Percentiles rank a stretch among this genome's conserved stretches.
These are phyloP conservation scores for Phytophthora constricta DNA, from an alignment of 352 stramenopile species.

Conservation along the genomic window DNA sequence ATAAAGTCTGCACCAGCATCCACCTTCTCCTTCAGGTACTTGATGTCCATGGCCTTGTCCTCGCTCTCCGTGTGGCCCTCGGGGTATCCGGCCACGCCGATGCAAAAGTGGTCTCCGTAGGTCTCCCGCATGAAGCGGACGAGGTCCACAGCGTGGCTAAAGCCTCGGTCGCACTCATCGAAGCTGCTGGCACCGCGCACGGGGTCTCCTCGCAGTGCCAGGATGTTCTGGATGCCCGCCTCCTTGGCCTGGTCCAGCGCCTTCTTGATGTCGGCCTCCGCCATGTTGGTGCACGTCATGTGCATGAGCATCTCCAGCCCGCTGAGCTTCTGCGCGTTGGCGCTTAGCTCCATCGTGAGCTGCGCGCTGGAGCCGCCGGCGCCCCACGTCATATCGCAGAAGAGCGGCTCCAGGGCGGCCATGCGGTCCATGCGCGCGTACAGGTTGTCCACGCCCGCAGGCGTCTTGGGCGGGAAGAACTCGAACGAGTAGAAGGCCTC, in stretches of 20 bases:
- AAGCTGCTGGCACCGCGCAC: conserved; percentile 90
- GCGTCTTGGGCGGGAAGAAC: conserved; percentile 98
- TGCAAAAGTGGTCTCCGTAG: conserved; percentile 96
- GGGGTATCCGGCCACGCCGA: conserved; percentile 97
- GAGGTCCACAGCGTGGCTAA: conserved; percentile 96
- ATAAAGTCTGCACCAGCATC: conserved; percentile 98
- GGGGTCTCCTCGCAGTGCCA: conserved; percentile 97
- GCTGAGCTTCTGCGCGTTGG: conserved; percentile 92
- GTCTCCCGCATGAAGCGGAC: conserved; percentile 96
- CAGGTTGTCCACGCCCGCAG: conserved; percentile 97
- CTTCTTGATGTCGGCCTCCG: conserved; percentile 90
- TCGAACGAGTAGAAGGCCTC: conserved; percentile 97
- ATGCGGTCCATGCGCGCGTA: conserved; percentile 97
- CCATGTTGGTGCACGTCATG: conserved; percentile 99
- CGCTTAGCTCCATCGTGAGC: conserved; percentile 95
- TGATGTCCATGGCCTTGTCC: conserved; percentile 92
- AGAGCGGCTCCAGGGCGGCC: conserved; percentile 94
- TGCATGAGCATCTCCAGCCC: conserved; percentile 95
- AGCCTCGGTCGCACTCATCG: conserved; percentile 92
- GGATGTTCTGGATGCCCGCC: conserved; percentile 98
- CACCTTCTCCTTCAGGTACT: conserved; percentile 97
- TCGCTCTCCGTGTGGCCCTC: conserved; percentile 96
- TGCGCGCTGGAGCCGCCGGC: conserved; percentile 96
- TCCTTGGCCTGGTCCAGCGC: conserved; percentile 92
- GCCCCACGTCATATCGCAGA: conserved; percentile 99